Evolutionary conservation across 2,329 filamentous ascomycete genomes (phyloP), one percentile per base, ranked within the genome.

Genomic region (Penicillium corylophilum): DNA sequence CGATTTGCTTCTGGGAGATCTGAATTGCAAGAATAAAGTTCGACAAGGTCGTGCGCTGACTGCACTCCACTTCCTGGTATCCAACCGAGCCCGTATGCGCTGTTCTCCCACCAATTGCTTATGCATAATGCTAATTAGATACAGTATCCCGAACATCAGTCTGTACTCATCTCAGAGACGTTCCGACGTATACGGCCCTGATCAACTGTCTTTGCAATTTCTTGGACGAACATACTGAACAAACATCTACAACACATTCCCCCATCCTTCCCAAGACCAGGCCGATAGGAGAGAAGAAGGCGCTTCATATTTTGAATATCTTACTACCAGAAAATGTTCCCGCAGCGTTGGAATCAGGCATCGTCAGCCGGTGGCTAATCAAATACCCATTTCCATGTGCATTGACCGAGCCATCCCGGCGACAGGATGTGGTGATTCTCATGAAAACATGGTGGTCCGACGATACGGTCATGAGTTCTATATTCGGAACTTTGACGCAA

Each of bases 341-440:
- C 1, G 77, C 78, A 23, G 79, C 79, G 47, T 71, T 90, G 16
- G 72, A 82, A 65, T 83, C 85, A 33, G 79, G 79, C 6, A 83
- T 92, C 55, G 79, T 92, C 35, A 84, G 86, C 54, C 83, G 82
- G 50, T 92, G 88, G 88, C 79, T 92, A n/a, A 80, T 77, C 29
- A 84, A 82, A 61, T 89, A 91, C 67, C 81, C 83, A 7, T 91
- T 78, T 44, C 75, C 88, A 76, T 88, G 87, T 18, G 73, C 77
- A 16, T 71, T 71, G 1, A 71, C 78, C 2, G 77, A 81, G 48
- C 79, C 84, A 47, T 69, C 71, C 20, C 70, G 70, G 24, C 66
- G 67, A 36, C 67, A 67, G 43, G 72, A 75, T 52, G 68, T 76
- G 22, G 66, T 73, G 10, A 63, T 67, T 18, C 65, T 76, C 1